Percentiles rank a stretch among this genome's conserved stretches.
These are phyloP conservation scores for Sarocladium brachiariae DNA, from an alignment of 2,329 filamentous ascomycete genomes.

Conservation along the genomic window DNA sequence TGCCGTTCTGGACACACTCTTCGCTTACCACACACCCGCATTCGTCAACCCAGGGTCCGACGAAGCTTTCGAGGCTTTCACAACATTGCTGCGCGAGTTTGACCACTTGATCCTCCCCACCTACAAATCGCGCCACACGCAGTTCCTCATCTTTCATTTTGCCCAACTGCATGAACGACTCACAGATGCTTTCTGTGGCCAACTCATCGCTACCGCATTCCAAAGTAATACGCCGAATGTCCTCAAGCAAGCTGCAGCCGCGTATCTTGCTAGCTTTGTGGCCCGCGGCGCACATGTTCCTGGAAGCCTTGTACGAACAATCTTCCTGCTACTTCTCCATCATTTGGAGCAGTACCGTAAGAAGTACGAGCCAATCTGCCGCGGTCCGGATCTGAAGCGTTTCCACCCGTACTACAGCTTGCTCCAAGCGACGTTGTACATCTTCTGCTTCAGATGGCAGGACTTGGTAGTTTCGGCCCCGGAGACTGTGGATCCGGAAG, in stretches of 20 bases:
- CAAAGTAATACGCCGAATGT: constrained; percentile 63
- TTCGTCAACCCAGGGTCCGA: constrained; percentile 64
- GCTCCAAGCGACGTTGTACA: constrained; percentile 85
- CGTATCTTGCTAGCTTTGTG: constrained; percentile 92
- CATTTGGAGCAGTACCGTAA: constrained; percentile 71
- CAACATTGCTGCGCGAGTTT: constrained; percentile 79
- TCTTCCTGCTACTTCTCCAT: constrained; percentile 71
- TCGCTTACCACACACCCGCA: constrained; percentile 69
- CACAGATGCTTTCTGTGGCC: constrained; percentile 75
- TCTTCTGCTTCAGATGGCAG: constrained; percentile 97
- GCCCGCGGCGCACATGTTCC: constrained; percentile 81
- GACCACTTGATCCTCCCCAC: constrained; percentile 82
- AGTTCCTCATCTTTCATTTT: constrained; percentile 95
- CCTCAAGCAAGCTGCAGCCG: constrained; percentile 75
- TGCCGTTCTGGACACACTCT: constrained; percentile 79
- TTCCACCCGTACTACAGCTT: constrained; percentile 83
- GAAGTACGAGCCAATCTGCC: constrained; percentile 65
- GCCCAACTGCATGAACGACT: constrained; percentile 73
- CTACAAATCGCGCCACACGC: constrained; percentile 85
- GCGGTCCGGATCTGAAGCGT: constrained; percentile 76
- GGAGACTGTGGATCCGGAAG: constrained; percentile 55
- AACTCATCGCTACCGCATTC: constrained; percentile 46
- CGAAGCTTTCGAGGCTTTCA: constrained; percentile 65
- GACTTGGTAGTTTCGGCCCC: constrained; percentile 66
- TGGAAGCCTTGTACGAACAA: constrained; percentile 67